Conservation (phyloP, 2,329 filamentous ascomycete species). For the Diaporthe ilicicola region DNA sequence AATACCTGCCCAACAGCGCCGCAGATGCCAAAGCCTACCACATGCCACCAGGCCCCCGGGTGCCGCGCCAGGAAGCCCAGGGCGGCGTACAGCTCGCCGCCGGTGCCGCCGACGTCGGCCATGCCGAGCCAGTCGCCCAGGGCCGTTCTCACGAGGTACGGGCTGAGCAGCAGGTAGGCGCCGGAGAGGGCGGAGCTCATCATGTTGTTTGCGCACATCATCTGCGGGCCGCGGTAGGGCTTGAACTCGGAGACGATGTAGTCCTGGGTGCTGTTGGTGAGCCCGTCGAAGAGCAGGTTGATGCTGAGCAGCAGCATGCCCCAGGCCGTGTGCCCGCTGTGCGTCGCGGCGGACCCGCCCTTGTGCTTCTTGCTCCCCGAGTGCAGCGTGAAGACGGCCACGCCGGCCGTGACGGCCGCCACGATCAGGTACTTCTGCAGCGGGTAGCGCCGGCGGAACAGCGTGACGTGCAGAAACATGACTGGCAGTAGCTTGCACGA, state of each 20-base stretch:
- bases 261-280: conserved; percentile 97
- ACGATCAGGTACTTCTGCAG: conserved; percentile 98
- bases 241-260: conserved; percentile 85
- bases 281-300: conserved; percentile 93
- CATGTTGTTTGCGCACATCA: conserved; percentile 99
- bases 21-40: conserved; percentile 87
- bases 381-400: conserved; percentile 94
- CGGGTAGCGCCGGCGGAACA: conserved; percentile 90
- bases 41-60: conserved; percentile 84
- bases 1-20: conserved; percentile 96
- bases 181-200: conserved; percentile 83
- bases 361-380: conserved; percentile 60
- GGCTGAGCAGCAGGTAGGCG: conserved; percentile 78
- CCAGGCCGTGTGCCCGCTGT: conserved; percentile 71
- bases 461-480: conserved; percentile 93
- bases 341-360: conserved; percentile 38
- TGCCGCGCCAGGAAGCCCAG: conserved; percentile 82
- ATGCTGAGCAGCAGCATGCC: conserved; percentile 85
- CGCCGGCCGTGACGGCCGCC: conserved; percentile 86
- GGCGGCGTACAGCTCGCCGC: conserved; percentile 79
- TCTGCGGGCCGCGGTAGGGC: conserved; percentile 90
- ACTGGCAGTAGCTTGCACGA: conserved; percentile 98
- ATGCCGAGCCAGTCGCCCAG: conserved; percentile 73
- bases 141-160: conserved; percentile 77
- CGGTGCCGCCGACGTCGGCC: conserved; percentile 66